Evolutionary conservation across 805 yeast genomes (phyloP), one percentile per base, ranked within the genome.

Genomic region (Helenozyma baotianmanensis): DNA sequence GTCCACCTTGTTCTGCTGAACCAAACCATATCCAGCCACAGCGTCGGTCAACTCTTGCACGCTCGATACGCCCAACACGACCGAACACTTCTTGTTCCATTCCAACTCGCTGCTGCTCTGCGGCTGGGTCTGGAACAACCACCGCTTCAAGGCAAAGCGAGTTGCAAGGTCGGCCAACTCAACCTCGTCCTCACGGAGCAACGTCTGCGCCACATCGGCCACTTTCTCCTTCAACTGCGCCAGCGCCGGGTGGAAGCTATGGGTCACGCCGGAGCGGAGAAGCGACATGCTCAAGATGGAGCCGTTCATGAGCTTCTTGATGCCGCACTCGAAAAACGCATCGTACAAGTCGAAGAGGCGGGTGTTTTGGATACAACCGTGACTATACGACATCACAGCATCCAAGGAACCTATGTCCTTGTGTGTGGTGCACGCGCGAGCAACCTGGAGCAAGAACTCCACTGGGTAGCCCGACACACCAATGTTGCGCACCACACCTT

Each of bases 401-500:
- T 89, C 97, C 34, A 89, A 58, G 1, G 78, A 66, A 1, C 86
- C 83, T 31, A 80, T 74, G 2, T 62, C 65, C 0, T 60, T 48
- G 2, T 52, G 56, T 25, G 68, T 61, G 23, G 33, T 38, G 28
- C 44, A 30, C 32, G 46, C 38, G 14, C 50, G 35, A 2, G 86
- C 78, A 11, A 84, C 64, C 17, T 70, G 43, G 38, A 72, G 72
- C 29, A 89, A 60, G 39, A 74, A 79, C 13, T 76, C 77, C 15
- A 90, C 79, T 0, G 97, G 96, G 50, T 86, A 88, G 0, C 96
- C 97, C 11, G 92, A 79, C 23, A 87, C 60, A 8, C 97, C 97
- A 40, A 89, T 70, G 43, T 78, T 66, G 23, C 56, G 64, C 29
- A 85, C 70, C 2, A 72, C 23, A 0, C 95, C 95, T 42, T 76